These are phyloP conservation scores for Aspergillus brasiliensis DNA, from an alignment of 2,329 filamentous ascomycete genomes.

Conservation along the genomic window DNA sequence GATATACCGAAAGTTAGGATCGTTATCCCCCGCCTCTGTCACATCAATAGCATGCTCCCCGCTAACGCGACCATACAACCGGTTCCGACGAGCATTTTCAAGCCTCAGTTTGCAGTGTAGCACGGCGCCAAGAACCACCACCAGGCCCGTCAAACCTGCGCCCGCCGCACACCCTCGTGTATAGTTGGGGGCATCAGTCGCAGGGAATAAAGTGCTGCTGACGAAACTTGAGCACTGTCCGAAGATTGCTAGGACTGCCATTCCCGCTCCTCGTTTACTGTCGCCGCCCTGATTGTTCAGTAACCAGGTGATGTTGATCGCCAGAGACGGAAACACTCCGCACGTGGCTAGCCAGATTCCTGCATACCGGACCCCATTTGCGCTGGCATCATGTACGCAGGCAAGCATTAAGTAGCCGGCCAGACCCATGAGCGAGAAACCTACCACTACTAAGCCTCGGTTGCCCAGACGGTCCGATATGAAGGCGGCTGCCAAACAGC, in stretches of 20 bases:
- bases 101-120: slow-evolving; percentile 18
- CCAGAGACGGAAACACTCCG: slow-evolving; percentile 26
- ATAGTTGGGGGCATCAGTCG: slow-evolving; percentile 25
- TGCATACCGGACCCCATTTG: slow-evolving; percentile 37
- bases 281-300: slow-evolving; percentile 30
- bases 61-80: slow-evolving; percentile 22
- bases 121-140: slow-evolving; percentile 24
- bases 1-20: slow-evolving; percentile 26
- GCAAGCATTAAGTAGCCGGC: slow-evolving; percentile 40
- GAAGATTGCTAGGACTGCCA: slow-evolving; percentile 27
- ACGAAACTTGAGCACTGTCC: slow-evolving; percentile 30
- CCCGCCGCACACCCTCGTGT: slow-evolving; percentile 26
- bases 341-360: slow-evolving; percentile 41
- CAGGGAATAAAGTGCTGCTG: slow-evolving; percentile 27
- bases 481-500: slow-evolving; percentile 30
- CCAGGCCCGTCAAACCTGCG: slow-evolving; percentile 25
- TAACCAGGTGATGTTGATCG: slow-evolving; percentile 30
- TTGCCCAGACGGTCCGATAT: slow-evolving; percentile 41
- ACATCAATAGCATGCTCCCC: slow-evolving; percentile 25
- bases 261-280: slow-evolving; percentile 27
- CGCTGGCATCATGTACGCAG: slow-evolving; percentile 25
- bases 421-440: slow-evolving; percentile 27
- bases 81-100: slow-evolving; percentile 26
- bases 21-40: slow-evolving; percentile 24
- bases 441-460: slow-evolving; percentile 38